phyloP scores from a whole-genome alignment of 2,329 filamentous ascomycete genomes.

The Byssochlamys sp. region DNA sequence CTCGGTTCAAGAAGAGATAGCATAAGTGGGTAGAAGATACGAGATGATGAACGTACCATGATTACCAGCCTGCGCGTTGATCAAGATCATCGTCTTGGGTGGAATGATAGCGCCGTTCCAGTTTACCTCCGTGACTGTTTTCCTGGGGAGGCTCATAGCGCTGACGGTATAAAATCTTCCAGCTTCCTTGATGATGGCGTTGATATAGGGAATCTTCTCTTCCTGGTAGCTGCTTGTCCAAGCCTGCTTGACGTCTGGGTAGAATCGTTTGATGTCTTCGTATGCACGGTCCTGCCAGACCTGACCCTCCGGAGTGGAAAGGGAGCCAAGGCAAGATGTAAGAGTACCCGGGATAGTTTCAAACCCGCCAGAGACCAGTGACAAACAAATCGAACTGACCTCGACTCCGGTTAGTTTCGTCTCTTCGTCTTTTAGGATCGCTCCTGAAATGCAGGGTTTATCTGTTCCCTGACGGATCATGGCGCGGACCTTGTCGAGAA shows the following conservation, averaged over 20 bases:
- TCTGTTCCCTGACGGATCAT: conserved; percentile 50
- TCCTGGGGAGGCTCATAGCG: conserved; percentile 60
- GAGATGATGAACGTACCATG: conserved; percentile 31
- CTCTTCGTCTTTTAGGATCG: conserved; percentile 56
- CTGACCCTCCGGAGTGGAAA: conserved; percentile 54
- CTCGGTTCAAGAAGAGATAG: not conserved
- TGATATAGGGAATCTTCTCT: conserved; percentile 63
- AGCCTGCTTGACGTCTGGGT: conserved; percentile 54
- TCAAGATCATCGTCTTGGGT: conserved; percentile 62
- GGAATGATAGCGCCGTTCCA: conserved; percentile 59
- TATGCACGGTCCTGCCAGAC: conserved; percentile 58
- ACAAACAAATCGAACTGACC: conserved; percentile 64
- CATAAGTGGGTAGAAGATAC: not conserved
- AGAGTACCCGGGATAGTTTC: conserved; percentile 68
- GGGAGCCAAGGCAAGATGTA: conserved; percentile 61
- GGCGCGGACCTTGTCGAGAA: conserved; percentile 47
- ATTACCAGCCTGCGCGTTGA: conserved; percentile 63
- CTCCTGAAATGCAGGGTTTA: conserved; percentile 54
- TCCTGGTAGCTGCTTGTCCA: conserved; percentile 59
- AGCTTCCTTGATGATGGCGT: conserved; percentile 64
- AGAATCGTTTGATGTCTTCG: conserved; percentile 55
- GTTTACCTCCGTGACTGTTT: conserved; percentile 56
- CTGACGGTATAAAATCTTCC: conserved; percentile 66
- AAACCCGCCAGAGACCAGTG: conserved; percentile 65
- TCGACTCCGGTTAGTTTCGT: conserved; percentile 58